Evolutionary conservation across 2,329 filamentous ascomycete species (phyloP).

Genomic region (Phialocephala subalpina): DNA sequence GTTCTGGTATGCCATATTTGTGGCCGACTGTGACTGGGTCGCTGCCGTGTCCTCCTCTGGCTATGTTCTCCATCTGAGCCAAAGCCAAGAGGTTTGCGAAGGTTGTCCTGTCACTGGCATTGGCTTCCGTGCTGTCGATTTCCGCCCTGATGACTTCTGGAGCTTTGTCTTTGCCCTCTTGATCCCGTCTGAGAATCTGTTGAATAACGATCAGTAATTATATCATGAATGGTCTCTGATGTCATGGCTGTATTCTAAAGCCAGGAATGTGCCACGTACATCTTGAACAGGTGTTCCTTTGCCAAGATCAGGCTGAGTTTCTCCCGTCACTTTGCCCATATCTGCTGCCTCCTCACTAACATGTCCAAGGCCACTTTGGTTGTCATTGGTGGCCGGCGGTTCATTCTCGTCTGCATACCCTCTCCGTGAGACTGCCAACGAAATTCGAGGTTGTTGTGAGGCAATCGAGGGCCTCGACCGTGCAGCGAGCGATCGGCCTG

Average conservation of each 20-base stretch:
- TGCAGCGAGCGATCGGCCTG: constrained; percentile 51
- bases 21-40: constrained; percentile 36
- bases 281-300: constrained; percentile 74
- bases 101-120: constrained; percentile 43
- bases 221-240: constrained; percentile 23
- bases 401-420: constrained; percentile 41
- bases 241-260: constrained; percentile 27
- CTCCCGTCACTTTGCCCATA: constrained; percentile 63
- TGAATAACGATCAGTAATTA: constrained; percentile 25
- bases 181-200: constrained; percentile 70
- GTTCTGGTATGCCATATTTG: constrained; percentile 78
- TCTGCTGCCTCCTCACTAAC: constrained; percentile 72
- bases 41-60: constrained; percentile 33
- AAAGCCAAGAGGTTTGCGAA: constrained; percentile 42
- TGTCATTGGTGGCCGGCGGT: constrained; percentile 50
- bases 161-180: constrained; percentile 66
- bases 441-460: constrained; percentile 37
- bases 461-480: constrained; percentile 48
- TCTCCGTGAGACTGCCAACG: constrained; percentile 37
- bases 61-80: constrained; percentile 41
- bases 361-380: constrained; percentile 61
- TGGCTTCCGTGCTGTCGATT: constrained; percentile 45
- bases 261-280: constrained; percentile 50
- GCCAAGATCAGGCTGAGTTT: constrained; percentile 65
- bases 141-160: constrained; percentile 73